Conservation (phyloP, 305 asterid genomes). For the Fraxinus sp. region DNA sequence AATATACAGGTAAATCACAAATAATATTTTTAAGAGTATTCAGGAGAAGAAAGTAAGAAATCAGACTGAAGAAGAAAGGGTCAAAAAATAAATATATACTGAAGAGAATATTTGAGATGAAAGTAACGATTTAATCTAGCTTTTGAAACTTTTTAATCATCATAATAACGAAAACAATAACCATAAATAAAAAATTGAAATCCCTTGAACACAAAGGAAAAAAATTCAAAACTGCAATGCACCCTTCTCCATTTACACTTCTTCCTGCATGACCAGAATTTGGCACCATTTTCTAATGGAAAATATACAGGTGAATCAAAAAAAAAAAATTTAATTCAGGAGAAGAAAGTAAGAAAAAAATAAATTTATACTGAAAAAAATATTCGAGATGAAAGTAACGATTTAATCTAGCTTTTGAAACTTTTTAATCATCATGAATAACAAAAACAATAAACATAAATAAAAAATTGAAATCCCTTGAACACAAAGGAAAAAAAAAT, state of each 20-base stretch:
- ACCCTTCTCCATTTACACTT: neutral
- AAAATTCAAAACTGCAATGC: neutral
- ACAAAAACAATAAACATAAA: neutral
- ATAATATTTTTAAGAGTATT: neutral
- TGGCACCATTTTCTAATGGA: neutral
- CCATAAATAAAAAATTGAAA: neutral
- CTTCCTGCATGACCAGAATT: neutral
- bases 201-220: neutral
- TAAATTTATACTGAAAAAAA: neutral
- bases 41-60: neutral
- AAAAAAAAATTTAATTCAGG: neutral
- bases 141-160: neutral
- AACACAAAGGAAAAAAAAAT: neutral
- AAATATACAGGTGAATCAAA: neutral
- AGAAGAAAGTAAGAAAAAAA: neutral
- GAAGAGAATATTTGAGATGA: neutral
- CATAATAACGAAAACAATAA: neutral
- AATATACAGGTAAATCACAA: neutral
- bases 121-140: neutral
- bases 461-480: neutral
- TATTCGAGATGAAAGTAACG: neutral
- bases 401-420: neutral
- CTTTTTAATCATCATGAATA: neutral
- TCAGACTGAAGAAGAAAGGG: neutral
- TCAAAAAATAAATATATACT: neutral